Percentiles rank a stretch among this genome's conserved stretches.
Evolutionary conservation across 2,329 filamentous ascomycete genomes (phyloP).

Genomic region (Verruconis gallopava): DNA sequence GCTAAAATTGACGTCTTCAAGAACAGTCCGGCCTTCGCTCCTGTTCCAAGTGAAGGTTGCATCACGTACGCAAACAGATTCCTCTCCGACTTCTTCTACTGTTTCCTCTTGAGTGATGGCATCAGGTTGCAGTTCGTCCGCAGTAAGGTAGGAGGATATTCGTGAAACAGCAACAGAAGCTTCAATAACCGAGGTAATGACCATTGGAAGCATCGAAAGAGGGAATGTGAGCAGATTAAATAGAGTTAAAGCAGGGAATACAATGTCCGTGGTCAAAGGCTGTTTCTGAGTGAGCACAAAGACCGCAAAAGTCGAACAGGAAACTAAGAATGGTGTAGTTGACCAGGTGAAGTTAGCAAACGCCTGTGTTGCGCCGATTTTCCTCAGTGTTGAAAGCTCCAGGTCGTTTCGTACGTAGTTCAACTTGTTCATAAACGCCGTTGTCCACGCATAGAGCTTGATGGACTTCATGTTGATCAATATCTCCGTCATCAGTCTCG

Average conservation of each 20-base stretch:
- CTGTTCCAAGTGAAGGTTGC: constrained; percentile 93
- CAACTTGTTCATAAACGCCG: constrained; percentile 93
- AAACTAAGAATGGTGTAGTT: constrained; percentile 92
- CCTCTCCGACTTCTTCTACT: constrained; percentile 66
- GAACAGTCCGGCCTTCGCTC: constrained; percentile 51
- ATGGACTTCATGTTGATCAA: constrained; percentile 99
- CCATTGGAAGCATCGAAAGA: constrained; percentile 87
- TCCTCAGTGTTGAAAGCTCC: constrained; percentile 87
- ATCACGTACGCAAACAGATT: constrained; percentile 70
- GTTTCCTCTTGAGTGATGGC: constrained; percentile 60
- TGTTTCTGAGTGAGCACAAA: constrained; percentile 75
- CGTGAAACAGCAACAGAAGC: constrained; percentile 84
- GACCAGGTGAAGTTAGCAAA: constrained; percentile 98
- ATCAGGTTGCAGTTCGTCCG: constrained; percentile 81
- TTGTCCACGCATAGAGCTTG: constrained; percentile 96
- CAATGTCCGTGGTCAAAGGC: constrained; percentile 83
- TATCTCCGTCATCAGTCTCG: constrained; percentile 90
- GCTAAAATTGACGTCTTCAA: constrained; percentile 76
- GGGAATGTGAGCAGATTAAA: constrained; percentile 97
- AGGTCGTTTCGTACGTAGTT: constrained; percentile 93
- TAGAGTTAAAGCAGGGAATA: constrained; percentile 82
- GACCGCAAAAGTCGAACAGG: constrained; percentile 88
- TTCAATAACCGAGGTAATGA: constrained; percentile 92
- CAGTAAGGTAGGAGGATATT: constrained; percentile 69
- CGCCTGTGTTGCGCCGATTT: constrained; percentile 88